Evolutionary conservation across 116 monocot genomes (phyloP).

Genomic region (Dioscorea cayenensis): DNA sequence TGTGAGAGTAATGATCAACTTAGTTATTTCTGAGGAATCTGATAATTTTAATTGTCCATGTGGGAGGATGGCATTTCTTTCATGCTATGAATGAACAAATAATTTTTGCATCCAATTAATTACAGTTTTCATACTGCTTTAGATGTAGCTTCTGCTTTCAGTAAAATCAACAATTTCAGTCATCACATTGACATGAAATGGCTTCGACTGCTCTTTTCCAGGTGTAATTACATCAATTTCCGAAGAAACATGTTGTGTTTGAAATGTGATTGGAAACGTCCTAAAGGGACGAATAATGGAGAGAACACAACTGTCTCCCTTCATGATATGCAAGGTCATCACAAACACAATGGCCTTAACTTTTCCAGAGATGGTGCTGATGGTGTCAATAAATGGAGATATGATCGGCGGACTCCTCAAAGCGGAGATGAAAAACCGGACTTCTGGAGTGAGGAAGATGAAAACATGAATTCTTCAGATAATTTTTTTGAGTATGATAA

Average conservation of each 20-base stretch:
- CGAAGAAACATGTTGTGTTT: constrained; percentile 60
- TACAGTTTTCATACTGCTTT: too few relatives aligned
- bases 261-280: constrained; percentile 87
- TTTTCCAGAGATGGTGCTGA: constrained; percentile 32
- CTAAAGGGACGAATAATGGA: constrained; percentile 31
- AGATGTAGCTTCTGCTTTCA: too few relatives aligned
- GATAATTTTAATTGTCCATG: neutral
- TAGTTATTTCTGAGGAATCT: neutral
- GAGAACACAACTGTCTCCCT: neutral
- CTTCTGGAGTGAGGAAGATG: constrained; percentile 23
- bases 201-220: constrained; percentile 15
- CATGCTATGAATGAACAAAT: neutral
- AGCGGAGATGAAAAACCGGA: constrained; percentile 15
- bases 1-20: neutral
- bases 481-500: constrained; percentile 20
- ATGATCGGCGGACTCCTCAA: constrained; percentile 1
- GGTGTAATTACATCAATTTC: constrained; percentile 88
- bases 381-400: neutral
- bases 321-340: neutral
- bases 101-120: neutral
- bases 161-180: neutral
- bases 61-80: neutral
- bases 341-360: constrained; percentile 13
- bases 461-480: neutral
- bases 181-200: neutral